Conservation (phyloP, 495 filamentous ascomycete genomes). For the Jackrogersella multiformis region DNA sequence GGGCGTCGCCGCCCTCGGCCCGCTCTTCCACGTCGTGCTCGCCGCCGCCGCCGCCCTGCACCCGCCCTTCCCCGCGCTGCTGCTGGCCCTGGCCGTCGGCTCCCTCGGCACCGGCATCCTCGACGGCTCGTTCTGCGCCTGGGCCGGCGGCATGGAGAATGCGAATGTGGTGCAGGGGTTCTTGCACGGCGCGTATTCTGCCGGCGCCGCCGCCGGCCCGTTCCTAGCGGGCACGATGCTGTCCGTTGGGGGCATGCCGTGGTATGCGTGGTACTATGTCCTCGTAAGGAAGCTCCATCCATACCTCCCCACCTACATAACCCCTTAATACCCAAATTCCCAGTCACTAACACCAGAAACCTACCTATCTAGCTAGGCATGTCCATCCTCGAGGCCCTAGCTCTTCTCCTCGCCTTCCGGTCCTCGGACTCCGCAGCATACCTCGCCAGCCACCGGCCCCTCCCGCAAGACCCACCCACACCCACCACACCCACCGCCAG, state of each 20-base stretch:
- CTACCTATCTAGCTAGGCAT: slow-evolving; percentile 61
- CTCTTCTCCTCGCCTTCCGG: slow-evolving; percentile 66
- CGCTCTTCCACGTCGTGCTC: slow-evolving; percentile 67
- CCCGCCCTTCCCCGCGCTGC: slow-evolving; percentile 72
- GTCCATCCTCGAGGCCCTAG: slow-evolving; percentile 63
- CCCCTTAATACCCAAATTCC: background rate
- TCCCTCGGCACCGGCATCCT: slow-evolving; percentile 70
- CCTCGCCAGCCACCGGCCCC: slow-evolving; percentile 52
- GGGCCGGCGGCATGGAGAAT: slow-evolving; percentile 71
- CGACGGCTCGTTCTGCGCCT: slow-evolving; percentile 74
- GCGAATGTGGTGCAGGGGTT: slow-evolving; percentile 67
- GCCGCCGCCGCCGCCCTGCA: slow-evolving; percentile 68
- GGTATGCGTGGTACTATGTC: slow-evolving; percentile 66
- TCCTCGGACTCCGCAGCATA: slow-evolving; percentile 63
- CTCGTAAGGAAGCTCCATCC: slow-evolving; percentile 26
- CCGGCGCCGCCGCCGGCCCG: slow-evolving; percentile 71
- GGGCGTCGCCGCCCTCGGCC: slow-evolving; percentile 70
- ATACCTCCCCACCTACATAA: background rate
- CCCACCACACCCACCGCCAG: slow-evolving; percentile 39
- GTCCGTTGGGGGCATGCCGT: slow-evolving; percentile 53
- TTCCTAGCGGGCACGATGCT: slow-evolving; percentile 71
- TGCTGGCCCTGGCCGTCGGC: slow-evolving; percentile 64
- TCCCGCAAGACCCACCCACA: slow-evolving; percentile 27
- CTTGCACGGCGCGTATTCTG: slow-evolving; percentile 71
- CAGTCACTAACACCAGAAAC: slow-evolving; percentile 30